A percentile compares a stretch with the other conserved stretches of the same genome.
These are phyloP conservation scores for Aaosphaeria arxii DNA, from an alignment of 2,329 filamentous ascomycete genomes.

Conservation along the genomic window DNA sequence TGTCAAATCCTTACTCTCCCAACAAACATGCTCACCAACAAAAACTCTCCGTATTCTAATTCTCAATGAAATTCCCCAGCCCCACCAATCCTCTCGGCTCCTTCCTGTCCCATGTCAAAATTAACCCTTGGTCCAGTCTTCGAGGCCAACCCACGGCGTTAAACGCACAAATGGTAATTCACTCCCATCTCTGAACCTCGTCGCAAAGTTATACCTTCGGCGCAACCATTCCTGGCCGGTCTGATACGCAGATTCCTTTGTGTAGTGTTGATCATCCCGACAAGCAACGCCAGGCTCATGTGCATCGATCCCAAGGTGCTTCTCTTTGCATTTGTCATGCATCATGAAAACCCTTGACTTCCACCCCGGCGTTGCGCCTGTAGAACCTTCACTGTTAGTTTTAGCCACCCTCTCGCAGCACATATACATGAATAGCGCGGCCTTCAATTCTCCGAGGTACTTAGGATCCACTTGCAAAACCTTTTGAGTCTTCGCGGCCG, in stretches of 20 bases:
- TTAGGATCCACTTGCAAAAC: neutral
- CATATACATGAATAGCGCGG: neutral
- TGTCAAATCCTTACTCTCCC: no score
- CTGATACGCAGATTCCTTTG: neutral
- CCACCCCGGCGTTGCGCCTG: neutral
- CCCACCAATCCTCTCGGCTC: no score
- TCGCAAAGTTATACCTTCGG: neutral
- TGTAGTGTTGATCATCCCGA: neutral
- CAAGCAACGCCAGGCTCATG: neutral
- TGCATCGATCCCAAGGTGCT: neutral
- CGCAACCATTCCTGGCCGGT: neutral
- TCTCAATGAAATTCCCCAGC: no score
- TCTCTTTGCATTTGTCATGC: neutral
- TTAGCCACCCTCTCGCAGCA: neutral
- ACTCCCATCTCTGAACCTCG: neutral
- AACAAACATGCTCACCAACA: no score
- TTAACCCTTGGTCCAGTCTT: neutral
- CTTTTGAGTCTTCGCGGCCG: neutral
- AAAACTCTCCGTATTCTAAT: no score
- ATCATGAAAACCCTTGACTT: neutral
- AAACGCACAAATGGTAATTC: neutral
- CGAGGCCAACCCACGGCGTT: neutral
- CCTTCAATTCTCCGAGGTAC: neutral
- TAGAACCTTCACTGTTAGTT: neutral
- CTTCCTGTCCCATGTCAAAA: no score